Conservation (phyloP, 768 basidiomycete species). For the Udeniomyces megalosporus region DNA sequence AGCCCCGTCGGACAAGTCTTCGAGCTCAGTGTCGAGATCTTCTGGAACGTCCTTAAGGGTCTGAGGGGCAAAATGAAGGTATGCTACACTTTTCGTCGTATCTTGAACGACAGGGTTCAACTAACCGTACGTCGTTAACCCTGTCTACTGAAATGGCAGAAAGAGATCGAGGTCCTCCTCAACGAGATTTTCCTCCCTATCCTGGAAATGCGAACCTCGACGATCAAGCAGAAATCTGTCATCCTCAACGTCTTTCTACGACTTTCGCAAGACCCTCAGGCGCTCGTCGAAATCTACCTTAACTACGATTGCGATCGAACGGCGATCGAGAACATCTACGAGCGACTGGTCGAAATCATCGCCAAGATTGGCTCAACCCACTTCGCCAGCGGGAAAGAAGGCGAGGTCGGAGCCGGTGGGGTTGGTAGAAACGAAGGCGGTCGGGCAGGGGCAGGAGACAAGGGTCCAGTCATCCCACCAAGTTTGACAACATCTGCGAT, state of each 20-base stretch:
- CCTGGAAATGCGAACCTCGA: slow-evolving; percentile 92
- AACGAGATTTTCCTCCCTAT: slow-evolving; percentile 99
- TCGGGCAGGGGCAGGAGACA: slow-evolving; percentile 1
- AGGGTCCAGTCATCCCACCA: slow-evolving; percentile 37
- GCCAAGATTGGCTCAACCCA: slow-evolving; percentile 67
- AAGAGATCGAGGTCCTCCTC: slow-evolving; percentile 96
- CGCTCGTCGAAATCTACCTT: slow-evolving; percentile 91
- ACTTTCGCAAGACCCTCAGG: slow-evolving; percentile 89
- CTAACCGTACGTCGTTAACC: background rate
- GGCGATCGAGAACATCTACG: slow-evolving; percentile 91
- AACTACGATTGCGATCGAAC: slow-evolving; percentile 98
- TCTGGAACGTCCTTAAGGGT: slow-evolving; percentile 86
- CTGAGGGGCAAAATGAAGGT: slow-evolving; percentile 95
- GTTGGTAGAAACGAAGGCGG: slow-evolving; percentile 12
- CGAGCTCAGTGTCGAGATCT: slow-evolving; percentile 94
- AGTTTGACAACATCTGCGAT: slow-evolving; percentile 44
- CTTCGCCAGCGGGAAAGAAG: slow-evolving; percentile 23
- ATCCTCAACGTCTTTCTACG: slow-evolving; percentile 71
- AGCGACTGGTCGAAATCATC: slow-evolving; percentile 91
- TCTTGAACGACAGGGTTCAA: too few relatives aligned
- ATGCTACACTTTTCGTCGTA: background rate
- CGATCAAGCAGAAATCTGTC: slow-evolving; percentile 82
- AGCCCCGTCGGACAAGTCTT: slow-evolving; percentile 92
- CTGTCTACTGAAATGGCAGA: slow-evolving; percentile 37
- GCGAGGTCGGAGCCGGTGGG: slow-evolving; percentile 6